Evolutionary conservation across 331 rosid genomes (phyloP), one percentile per base, ranked within the genome.

Genomic region (Acacia concinna): DNA sequence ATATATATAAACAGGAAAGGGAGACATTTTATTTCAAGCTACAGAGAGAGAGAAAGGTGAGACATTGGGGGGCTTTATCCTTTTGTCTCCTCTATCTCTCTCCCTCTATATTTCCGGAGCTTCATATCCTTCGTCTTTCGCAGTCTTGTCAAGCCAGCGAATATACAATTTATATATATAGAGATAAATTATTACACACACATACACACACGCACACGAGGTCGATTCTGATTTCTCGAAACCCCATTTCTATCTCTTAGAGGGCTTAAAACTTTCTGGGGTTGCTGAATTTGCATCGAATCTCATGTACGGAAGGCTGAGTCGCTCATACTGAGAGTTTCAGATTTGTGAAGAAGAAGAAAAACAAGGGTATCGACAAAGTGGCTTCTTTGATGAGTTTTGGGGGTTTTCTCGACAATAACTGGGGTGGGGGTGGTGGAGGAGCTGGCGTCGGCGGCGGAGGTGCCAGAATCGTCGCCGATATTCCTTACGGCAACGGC

Each of bases 371-470:
- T 8, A 17, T 30, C 30, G 68, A 62, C 64, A 65, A 81, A 17
- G 64, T 46, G 78, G 72, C 71, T 78, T 75, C 76, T 90, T 92
- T 91, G 90, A 96, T 96, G 98, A 96, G 98, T 91, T 96, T 91
- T 86, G 96, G 93, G 88, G 97, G 95, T 21, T 89, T 96, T 78
- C 90, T 87, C 3, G 97, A 96, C 73, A 89, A 78, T 66, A 93
- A 90, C 68, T 81, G 85, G 79, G 89, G 93, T 78, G 85, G 73
- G 84, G 91, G 7, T 11, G 66, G 66, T 1, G 85, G 41, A 8
- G 41, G 41, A 38, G 2, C 41, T 38, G 41, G 90, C 43, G 88
- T 86, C 14, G 88, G 49, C 28, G 49, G 71, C 66, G 88, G 85
- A 3, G 74, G 74, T 46, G 90, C 83, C 17, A 85, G 97, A 83